Evolutionary conservation across 345 rosid species (phyloP).

Genomic region (Garcia nutans): DNA sequence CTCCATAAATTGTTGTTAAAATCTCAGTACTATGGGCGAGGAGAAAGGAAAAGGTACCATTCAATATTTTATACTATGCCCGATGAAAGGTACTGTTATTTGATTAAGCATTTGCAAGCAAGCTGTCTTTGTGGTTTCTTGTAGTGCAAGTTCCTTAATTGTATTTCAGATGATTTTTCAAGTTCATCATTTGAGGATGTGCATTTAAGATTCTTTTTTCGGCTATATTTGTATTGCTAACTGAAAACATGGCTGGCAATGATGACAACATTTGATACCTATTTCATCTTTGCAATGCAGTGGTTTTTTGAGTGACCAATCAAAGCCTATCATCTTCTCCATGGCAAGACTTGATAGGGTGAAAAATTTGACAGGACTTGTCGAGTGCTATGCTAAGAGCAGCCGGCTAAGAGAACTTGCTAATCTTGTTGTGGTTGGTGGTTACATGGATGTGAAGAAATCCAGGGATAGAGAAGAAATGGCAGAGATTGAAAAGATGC

Average conservation of each 20-base stretch:
- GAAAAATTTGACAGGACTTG: conserved; percentile 87
- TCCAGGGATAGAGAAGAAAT: conserved; percentile 95
- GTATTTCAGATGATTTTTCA: background rate
- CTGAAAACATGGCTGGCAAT: background rate
- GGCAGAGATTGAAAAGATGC: conserved; percentile 84
- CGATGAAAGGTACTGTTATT: background rate
- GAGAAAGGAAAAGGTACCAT: background rate
- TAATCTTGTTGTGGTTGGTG: conserved; percentile 88
- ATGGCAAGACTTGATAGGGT: conserved; percentile 96
- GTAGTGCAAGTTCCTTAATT: no score
- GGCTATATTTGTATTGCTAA: background rate
- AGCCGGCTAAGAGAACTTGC: conserved; percentile 70
- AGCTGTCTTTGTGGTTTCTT: no score
- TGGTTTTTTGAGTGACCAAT: conserved; percentile 65
- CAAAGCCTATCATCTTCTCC: conserved; percentile 86
- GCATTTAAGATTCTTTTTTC: background rate
- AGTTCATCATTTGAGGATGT: background rate
- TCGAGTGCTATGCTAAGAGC: conserved; percentile 73
- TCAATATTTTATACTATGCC: background rate
- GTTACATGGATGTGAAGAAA: conserved; percentile 69
- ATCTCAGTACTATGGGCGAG: background rate
- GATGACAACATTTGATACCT: background rate
- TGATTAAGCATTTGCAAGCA: background rate
- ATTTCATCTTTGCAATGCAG: conserved; percentile 36
- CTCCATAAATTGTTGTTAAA: background rate